Evolutionary conservation across 2,329 filamentous ascomycete genomes (phyloP).

Genomic region (Sporothrix brasiliensis): DNA sequence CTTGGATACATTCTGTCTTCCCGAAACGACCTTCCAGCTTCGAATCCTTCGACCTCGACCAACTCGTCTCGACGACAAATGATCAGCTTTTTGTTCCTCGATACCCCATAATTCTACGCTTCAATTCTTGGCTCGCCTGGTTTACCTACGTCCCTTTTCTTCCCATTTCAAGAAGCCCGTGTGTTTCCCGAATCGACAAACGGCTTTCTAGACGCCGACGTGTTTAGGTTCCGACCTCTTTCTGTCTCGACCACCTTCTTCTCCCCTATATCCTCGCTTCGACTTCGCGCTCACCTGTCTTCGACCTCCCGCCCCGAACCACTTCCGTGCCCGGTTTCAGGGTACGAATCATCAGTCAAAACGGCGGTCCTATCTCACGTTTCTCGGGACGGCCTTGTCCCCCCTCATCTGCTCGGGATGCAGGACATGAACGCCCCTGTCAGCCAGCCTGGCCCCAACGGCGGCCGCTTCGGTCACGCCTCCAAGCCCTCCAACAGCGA

Average conservation of each 20-base stretch:
- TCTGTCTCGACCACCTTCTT: background rate
- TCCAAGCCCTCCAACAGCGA: constrained; percentile 83
- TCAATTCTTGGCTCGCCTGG: constrained; percentile 28
- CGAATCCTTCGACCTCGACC: constrained; percentile 19
- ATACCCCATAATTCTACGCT: constrained; percentile 29
- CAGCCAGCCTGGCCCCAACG: constrained; percentile 60
- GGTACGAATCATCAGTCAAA: constrained; percentile 68
- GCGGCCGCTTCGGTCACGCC: constrained; percentile 68
- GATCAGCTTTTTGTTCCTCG: constrained; percentile 29
- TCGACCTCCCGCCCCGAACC: constrained; percentile 37
- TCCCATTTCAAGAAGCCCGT: background rate
- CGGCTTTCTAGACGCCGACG: constrained; percentile 14
- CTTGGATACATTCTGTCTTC: constrained; percentile 20
- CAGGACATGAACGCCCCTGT: constrained; percentile 73
- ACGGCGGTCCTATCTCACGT: constrained; percentile 79
- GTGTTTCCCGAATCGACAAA: background rate
- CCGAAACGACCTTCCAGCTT: constrained; percentile 16
- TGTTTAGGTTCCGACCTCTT: constrained; percentile 6
- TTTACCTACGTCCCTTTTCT: background rate
- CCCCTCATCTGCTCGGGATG: constrained; percentile 86
- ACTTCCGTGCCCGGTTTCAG: constrained; percentile 52
- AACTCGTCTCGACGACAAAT: constrained; percentile 15
- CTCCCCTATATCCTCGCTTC: background rate
- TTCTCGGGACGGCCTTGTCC: constrained; percentile 82
- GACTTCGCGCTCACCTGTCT: background rate